These are phyloP conservation scores for Cladobotryum protrusum DNA, from an alignment of 2,329 filamentous ascomycete genomes.

Conservation along the genomic window DNA sequence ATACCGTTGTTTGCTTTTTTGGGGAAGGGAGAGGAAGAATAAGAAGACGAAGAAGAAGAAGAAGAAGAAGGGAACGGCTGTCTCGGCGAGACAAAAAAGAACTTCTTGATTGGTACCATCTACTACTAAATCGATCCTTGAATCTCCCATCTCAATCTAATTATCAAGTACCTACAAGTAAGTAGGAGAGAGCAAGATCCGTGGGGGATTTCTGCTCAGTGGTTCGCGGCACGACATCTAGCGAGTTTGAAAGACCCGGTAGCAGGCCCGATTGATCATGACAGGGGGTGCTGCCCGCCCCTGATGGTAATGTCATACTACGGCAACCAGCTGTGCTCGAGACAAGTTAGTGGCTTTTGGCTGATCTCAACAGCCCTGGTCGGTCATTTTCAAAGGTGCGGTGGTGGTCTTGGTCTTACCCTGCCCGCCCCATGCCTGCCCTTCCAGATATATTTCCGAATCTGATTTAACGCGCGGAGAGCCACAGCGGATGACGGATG, in stretches of 20 bases:
- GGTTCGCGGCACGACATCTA: constrained; percentile 13
- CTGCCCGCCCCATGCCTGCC: constrained; percentile 32
- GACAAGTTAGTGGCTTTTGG: constrained; percentile 36
- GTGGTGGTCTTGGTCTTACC: constrained; percentile 21
- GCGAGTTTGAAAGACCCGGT: constrained; percentile 8
- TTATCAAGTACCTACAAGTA: too few species aligned
- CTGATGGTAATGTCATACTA: constrained; percentile 9
- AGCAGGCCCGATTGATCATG: constrained; percentile 14
- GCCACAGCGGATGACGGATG: constrained; percentile 35
- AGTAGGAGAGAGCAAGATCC: background rate
- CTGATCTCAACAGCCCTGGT: constrained; percentile 33
- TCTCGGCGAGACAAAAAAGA: too few species aligned
- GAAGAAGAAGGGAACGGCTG: too few species aligned
- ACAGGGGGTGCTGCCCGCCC: constrained; percentile 9
- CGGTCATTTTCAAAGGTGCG: constrained; percentile 8
- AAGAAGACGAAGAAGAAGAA: too few species aligned
- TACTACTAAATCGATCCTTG: too few species aligned
- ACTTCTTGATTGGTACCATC: too few species aligned
- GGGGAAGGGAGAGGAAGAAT: too few species aligned
- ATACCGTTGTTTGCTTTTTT: too few species aligned
- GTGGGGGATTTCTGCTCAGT: background rate
- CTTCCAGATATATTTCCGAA: constrained; percentile 42
- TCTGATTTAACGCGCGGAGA: constrained; percentile 41
- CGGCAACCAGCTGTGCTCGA: constrained; percentile 30
- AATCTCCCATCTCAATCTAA: too few species aligned